Evolutionary conservation across 805 yeast species (phyloP), one percentile per base, ranked within the genome.

Genomic region (Teunomyces atbi): DNA sequence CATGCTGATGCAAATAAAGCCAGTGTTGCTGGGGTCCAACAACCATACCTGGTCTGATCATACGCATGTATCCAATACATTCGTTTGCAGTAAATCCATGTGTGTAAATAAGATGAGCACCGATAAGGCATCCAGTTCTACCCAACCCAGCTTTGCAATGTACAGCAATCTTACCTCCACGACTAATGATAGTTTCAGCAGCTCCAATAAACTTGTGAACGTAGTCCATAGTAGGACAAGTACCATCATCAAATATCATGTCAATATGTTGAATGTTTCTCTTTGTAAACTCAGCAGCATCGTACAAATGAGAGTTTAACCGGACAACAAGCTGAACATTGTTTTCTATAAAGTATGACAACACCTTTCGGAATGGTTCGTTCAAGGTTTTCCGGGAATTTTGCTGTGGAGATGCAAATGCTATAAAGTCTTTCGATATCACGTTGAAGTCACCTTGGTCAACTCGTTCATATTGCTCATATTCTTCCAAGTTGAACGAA

Each of bases 11-110:
- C 52, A 94, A 77, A 61, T 94, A 94, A 48, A 94, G 76, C 99
- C 99, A 94, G 70, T 94, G 99, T 64, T 94, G 99, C 66, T 94
- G 99, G 2, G 99, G 99, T 0, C 99, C 99, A 26, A 94, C 99
- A n/a, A 94, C 97, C 99, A 94, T 94, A 35, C 99, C 99, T 0
- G 99, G 99, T 55, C 99, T 81, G 52, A 94, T 77, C 80, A 94
- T 87, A 64, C 99, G 79, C 92, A 94, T 87, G 62, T 90, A 94
- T 1, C 92, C 96, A 57, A 94, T 94, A 66, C 96, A 94, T 66
- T 94, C 99, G 62, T 81, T 86, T 2, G 99, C 99, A 4, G 98
- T 94, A 62, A 94, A 94, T 0, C 97, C 97, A 64, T 92, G 94
- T 2, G 96, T 89, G 63, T 94, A 94, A 42, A 94, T 94, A 54